Evolutionary conservation across 768 basidiomycete genomes (phyloP), one percentile per base, ranked within the genome.

Genomic region (Heimioporus sp.): DNA sequence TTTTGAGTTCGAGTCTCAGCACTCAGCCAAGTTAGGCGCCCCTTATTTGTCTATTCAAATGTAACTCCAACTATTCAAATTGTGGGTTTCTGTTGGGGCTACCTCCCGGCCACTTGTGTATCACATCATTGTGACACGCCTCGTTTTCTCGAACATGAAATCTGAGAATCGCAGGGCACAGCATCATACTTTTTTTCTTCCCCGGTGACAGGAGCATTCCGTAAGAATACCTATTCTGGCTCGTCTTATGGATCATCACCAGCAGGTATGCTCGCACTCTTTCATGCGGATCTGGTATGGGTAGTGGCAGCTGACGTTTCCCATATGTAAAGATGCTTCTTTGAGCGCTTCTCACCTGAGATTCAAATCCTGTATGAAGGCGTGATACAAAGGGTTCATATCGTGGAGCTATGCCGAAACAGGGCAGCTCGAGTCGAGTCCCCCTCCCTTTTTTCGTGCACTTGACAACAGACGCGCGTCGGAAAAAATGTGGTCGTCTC

Each of bases 111-210:
- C 5, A 28, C 24, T 28, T 28, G 24, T 28, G 24, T 28, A 28
- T 46, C 53, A 49, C 46, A 36, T 52, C 21, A 9, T 28, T 28
- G 42, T 49, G 53, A 34, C 37, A 42, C 21, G 35, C 37, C 40
- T 49, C 46, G 49, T 53, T 53, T 50, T 49, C 41, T 35, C 39
- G 13, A 31, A 51, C 42, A 51, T 56, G 55, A 60, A 54, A 41
- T 37, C 21, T 32, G 35, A 12, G 10, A 12, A 12, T 12, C 19
- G 13, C 46, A 34, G 2, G 1, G 36, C 63, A 64, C 63, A 64
- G 63, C 64, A 65, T 64, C 38, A 55, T 44, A 19, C 5, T n/a
- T 43, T 64, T 64, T 50, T 53, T 31, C 43, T 42, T 47, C 58
- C 11, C 55, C 64, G 61, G 58, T 55, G 49, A 46, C 44, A 52